Evolutionary conservation across 345 rosid genomes (phyloP).

Genomic region (Eutrema yunnanense): DNA sequence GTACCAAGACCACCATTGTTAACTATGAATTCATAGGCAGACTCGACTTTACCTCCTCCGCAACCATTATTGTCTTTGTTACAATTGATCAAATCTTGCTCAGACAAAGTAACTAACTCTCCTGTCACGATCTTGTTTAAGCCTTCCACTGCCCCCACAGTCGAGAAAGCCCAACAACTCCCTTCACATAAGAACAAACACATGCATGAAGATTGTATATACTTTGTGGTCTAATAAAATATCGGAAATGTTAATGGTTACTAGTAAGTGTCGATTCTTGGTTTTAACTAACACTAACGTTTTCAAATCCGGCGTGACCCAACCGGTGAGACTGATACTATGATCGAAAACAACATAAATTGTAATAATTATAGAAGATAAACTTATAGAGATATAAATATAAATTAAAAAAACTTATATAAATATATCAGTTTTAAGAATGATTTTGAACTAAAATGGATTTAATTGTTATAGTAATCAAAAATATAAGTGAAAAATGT

Average conservation of each 20-base stretch:
- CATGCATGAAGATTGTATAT: not conserved
- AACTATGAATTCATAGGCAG: constrained; percentile 45
- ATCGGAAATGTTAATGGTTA: not conserved
- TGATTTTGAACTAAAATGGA: too few relatives aligned
- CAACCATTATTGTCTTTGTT: constrained; percentile 42
- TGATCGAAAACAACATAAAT: not conserved
- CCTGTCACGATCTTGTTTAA: constrained; percentile 62
- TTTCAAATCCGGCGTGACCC: not conserved
- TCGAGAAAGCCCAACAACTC: constrained; percentile 90
- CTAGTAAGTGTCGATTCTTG: not conserved
- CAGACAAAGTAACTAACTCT: constrained; percentile 52
- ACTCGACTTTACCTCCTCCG: constrained; percentile 54
- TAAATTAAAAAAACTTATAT: too few relatives aligned
- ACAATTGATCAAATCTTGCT: constrained; percentile 75
- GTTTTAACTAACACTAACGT: not conserved
- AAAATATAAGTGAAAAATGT: not conserved
- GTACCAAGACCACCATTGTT: constrained; percentile 47
- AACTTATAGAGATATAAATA: not conserved
- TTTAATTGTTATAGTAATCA: too few relatives aligned
- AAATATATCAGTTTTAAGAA: not conserved
- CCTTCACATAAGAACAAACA: constrained; percentile 32
- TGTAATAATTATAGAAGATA: not conserved
- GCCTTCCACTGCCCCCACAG: constrained; percentile 74
- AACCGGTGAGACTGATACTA: not conserved
- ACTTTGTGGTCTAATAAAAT: not conserved